Conservation (phyloP, 2,329 filamentous ascomycete species). For the Albifimbria verrucaria region DNA sequence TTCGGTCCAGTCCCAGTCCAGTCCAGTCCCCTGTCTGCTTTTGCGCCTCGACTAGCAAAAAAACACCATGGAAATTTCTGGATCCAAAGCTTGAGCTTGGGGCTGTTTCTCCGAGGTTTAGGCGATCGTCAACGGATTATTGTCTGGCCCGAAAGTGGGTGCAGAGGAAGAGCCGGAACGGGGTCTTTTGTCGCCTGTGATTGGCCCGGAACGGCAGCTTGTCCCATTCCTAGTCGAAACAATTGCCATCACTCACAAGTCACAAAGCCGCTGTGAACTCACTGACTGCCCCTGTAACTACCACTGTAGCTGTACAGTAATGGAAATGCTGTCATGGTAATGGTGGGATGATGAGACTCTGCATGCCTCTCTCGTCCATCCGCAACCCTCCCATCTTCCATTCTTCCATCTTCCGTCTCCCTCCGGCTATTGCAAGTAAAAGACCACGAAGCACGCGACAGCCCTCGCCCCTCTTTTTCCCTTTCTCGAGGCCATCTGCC, state of each 20-base stretch:
- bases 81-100: neutral
- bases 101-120: neutral
- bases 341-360: neutral
- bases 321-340: too few species aligned
- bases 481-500: neutral
- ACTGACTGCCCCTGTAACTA: too few species aligned
- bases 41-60: too few species aligned
- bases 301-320: too few species aligned
- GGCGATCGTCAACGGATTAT: neutral
- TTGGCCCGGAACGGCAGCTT: neutral
- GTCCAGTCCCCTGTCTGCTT: neutral
- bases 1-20: too few species aligned
- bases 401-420: neutral
- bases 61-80: neutral
- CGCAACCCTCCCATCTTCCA: neutral
- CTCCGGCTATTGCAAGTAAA: neutral
- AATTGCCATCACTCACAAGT: too few species aligned
- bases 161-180: too few species aligned
- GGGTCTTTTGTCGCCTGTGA: too few species aligned
- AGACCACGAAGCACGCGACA: neutral
- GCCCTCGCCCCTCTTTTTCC: neutral
- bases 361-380: neutral
- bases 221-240: neutral
- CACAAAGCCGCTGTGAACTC: too few species aligned
- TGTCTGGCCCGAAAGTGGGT: neutral